phyloP scores from a whole-genome alignment of 1,284 basidiomycete genomes.

The Entoloma clypeatum region DNA sequence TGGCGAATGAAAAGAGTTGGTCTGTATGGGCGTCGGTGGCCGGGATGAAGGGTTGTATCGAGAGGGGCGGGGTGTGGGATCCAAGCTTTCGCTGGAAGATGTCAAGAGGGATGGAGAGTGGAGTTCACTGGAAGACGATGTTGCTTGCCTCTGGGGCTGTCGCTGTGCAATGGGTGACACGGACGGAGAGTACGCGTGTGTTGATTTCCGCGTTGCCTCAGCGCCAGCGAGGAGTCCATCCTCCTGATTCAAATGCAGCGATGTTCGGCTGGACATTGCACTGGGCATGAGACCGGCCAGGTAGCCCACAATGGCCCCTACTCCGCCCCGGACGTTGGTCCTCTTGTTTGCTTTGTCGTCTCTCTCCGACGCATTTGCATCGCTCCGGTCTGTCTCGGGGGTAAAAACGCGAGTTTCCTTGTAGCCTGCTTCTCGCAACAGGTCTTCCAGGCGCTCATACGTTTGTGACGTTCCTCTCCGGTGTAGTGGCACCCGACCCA shows the following conservation, averaged over 20 bases:
- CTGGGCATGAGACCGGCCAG: constrained; percentile 51
- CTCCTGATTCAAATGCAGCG: constrained; percentile 10
- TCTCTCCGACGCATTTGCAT: constrained; percentile 16
- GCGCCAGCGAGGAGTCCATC: constrained; percentile 9
- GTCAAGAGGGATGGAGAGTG: constrained; percentile 14
- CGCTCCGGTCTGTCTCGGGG: constrained; percentile 64
- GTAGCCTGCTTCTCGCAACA: constrained; percentile 82
- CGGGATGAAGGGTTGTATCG: constrained; percentile 10
- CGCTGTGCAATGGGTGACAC: constrained; percentile 18
- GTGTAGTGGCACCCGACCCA: constrained; percentile 66
- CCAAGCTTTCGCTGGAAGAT: constrained; percentile 22
- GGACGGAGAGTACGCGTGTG: constrained; percentile 16
- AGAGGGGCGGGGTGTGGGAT: constrained; percentile 16
- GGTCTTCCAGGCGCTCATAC: constrained; percentile 78
- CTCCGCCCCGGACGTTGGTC: constrained; percentile 34
- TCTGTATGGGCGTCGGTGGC: constrained; percentile 14
- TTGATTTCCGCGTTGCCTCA: background rate
- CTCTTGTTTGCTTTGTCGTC: constrained; percentile 18
- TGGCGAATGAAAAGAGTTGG: constrained; percentile 10
- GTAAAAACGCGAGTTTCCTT: constrained; percentile 87
- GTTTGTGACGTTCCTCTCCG: constrained; percentile 72
- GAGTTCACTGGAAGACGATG: constrained; percentile 10
- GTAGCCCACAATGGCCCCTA: constrained; percentile 58
- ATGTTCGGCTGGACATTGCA: constrained; percentile 18
- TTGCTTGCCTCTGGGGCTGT: constrained; percentile 6